These are phyloP conservation scores for Nakaseomyces glabratus DNA, from an alignment of 1,139 yeast genomes.

Conservation along the genomic window DNA sequence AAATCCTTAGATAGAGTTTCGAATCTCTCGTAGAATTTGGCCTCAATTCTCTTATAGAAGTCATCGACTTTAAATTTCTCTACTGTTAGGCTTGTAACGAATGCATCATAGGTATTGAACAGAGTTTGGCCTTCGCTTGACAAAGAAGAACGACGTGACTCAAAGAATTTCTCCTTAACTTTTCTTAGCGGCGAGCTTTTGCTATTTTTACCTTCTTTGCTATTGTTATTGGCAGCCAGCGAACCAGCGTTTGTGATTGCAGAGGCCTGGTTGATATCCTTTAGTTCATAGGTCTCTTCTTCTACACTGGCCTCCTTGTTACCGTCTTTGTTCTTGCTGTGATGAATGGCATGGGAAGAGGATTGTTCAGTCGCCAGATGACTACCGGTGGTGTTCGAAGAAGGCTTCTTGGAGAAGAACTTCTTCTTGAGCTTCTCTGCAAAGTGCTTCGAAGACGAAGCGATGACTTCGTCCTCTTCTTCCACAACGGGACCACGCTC, in stretches of 20 bases:
- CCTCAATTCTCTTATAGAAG: conserved; percentile 48
- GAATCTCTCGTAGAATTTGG: conserved; percentile 39
- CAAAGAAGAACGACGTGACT: conserved; percentile 22
- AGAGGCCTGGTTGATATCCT: conserved; percentile 13
- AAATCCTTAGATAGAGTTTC: conserved; percentile 45
- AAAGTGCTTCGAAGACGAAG: conserved; percentile 10
- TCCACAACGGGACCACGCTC: conserved; percentile 19
- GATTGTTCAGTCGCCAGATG: too few species aligned
- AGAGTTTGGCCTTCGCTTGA: conserved; percentile 23
- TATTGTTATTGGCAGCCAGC: background rate
- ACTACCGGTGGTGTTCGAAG: conserved; percentile 1
- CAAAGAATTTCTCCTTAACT: conserved; percentile 15
- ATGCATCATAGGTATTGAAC: conserved; percentile 33
- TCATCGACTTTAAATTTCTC: conserved; percentile 53
- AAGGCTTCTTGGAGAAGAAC: conserved; percentile 11
- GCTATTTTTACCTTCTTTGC: background rate
- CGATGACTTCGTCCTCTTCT: conserved; percentile 7
- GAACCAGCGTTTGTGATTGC: conserved; percentile 9
- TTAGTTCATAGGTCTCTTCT: conserved; percentile 28
- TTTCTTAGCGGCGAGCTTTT: conserved; percentile 12
- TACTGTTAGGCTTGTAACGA: conserved; percentile 45
- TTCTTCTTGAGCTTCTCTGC: conserved; percentile 16
- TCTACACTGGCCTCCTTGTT: conserved; percentile 14
- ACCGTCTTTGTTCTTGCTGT: conserved; percentile 8
- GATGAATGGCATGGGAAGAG: too few species aligned